These are phyloP conservation scores for Chlorella variabilis DNA, from an alignment of 163 green algal genomes.

Conservation along the genomic window DNA sequence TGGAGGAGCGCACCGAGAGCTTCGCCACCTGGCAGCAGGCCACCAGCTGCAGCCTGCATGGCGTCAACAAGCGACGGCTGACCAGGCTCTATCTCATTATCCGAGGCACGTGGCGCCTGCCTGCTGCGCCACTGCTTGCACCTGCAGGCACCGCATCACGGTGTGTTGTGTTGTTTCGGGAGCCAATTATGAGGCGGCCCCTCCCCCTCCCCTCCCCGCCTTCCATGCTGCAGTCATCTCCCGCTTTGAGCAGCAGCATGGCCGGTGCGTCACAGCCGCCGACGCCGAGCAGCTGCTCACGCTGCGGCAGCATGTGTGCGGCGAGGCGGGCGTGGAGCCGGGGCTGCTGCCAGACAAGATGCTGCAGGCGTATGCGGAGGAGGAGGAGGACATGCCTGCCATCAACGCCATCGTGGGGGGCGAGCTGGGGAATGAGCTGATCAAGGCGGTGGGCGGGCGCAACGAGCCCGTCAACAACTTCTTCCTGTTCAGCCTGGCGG, in stretches of 20 bases:
- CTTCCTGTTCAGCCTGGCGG: constrained; percentile 62
- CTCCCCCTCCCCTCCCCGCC: too few species aligned
- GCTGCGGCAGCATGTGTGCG: not conserved
- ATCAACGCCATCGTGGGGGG: constrained; percentile 81
- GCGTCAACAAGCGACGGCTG: constrained; percentile 18
- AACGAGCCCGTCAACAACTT: constrained; percentile 85
- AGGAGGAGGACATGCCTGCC: constrained; percentile 54
- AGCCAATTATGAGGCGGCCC: too few species aligned
- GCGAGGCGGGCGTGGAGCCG: not conserved
- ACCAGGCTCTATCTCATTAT: constrained; percentile 65
- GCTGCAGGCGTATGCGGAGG: constrained; percentile 40
- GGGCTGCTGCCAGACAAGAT: constrained; percentile 39
- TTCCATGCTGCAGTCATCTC: not conserved
- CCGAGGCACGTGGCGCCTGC: constrained; percentile 50
- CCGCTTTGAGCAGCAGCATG: constrained; percentile 32
- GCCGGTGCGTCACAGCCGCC: not conserved
- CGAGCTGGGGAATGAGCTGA: constrained; percentile 83
- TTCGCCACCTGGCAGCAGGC: constrained; percentile 27
- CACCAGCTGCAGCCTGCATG: constrained; percentile 9
- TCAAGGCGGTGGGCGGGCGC: constrained; percentile 75
- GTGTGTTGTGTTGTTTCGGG: too few species aligned
- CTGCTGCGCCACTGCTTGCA: too few species aligned
- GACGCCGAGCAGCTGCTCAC: not conserved
- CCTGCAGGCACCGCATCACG: not conserved
- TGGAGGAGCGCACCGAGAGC: not conserved